A percentile compares a stretch with the other conserved stretches of the same genome.
Evolutionary conservation across 176 grass and related monocot genomes (phyloP).

Genomic region (Bonia amplexicaulis): DNA sequence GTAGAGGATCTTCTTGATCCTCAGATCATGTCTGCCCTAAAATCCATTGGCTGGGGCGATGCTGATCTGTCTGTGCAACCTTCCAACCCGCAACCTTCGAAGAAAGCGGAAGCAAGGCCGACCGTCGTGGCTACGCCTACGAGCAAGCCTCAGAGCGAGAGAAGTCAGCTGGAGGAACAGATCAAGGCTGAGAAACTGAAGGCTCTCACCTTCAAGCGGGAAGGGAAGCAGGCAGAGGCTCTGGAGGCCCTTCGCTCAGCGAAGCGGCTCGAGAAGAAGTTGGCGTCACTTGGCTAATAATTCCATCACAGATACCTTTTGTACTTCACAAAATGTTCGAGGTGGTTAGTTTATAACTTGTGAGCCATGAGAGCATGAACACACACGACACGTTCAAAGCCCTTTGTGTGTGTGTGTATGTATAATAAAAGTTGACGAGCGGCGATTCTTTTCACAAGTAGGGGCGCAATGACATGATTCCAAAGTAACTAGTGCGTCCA

Average conservation of each 20-base stretch:
- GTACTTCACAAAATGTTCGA: not conserved
- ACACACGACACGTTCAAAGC: not conserved
- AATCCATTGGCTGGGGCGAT: constrained; percentile 76
- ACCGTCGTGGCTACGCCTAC: not conserved
- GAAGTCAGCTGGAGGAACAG: constrained; percentile 63
- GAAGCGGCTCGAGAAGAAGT: constrained; percentile 78
- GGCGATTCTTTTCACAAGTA: not conserved
- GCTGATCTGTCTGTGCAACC: constrained; percentile 28
- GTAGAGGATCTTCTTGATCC: constrained; percentile 91
- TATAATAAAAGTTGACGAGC: not conserved
- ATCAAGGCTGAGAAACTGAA: constrained; percentile 84
- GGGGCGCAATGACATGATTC: not conserved
- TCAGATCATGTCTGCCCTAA: constrained; percentile 75
- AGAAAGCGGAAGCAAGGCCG: constrained; percentile 34
- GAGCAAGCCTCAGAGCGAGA: constrained; percentile 44
- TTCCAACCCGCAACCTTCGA: constrained; percentile 13
- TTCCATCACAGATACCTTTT: not conserved
- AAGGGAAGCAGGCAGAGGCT: constrained; percentile 78
- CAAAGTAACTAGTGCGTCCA: not conserved
- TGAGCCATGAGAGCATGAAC: not conserved
- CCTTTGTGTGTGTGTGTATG: not conserved
- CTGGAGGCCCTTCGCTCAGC: constrained; percentile 75
- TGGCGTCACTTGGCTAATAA: constrained; percentile 48
- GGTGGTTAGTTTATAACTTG: constrained; percentile 3
- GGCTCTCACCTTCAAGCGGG: constrained; percentile 68